Conservation (phyloP, 345 rosid species). For the Turnera subulata region DNA sequence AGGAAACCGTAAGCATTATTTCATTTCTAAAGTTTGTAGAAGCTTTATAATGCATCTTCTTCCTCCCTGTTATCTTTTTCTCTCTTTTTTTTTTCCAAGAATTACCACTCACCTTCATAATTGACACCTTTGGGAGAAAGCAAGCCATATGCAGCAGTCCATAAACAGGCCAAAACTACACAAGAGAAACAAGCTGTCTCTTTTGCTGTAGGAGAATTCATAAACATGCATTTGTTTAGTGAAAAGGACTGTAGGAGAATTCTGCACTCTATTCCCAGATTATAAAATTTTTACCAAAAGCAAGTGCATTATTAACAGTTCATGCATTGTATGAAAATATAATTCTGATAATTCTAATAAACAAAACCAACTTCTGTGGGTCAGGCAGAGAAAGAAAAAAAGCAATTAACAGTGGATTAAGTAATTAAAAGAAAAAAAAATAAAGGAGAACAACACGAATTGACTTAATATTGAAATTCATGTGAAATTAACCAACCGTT, state of each 20-base stretch:
- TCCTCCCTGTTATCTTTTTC: no score
- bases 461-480: no score
- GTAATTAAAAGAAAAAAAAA: no score
- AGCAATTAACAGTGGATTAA: no score
- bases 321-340: constrained; percentile 21
- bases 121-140: constrained; percentile 80
- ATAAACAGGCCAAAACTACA: constrained; percentile 31
- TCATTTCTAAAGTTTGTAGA: no score
- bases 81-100: no score
- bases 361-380: no score
- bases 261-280: not conserved
- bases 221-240: constrained; percentile 38
- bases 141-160: constrained; percentile 46
- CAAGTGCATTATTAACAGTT: no score
- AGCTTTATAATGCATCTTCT: no score
- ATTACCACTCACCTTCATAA: constrained; percentile 83
- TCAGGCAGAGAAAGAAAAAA: constrained; percentile 4
- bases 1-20: no score
- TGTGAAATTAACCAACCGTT: no score
- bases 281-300: not conserved
- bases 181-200: constrained; percentile 15
- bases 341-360: constrained; percentile 11
- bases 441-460: no score
- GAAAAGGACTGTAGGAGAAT: constrained; percentile 21
- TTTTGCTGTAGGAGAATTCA: constrained; percentile 34